Evolutionary conservation across 805 yeast genomes (phyloP).

Genomic region (Candida piceae): DNA sequence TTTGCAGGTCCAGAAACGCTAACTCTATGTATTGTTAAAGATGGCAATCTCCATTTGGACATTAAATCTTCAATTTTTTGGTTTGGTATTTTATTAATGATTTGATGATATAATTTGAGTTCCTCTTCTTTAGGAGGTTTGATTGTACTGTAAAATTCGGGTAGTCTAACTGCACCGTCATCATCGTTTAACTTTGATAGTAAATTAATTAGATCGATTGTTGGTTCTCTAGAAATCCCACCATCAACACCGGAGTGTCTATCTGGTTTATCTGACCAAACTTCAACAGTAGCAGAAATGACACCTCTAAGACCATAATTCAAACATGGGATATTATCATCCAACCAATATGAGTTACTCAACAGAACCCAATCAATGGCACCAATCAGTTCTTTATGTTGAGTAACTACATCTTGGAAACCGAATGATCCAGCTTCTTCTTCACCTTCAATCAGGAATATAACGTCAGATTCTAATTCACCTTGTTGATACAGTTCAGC

Average conservation of each 20-base stretch:
- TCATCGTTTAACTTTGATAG: constrained; percentile 59
- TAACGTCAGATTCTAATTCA: constrained; percentile 62
- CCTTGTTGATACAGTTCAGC: constrained; percentile 56
- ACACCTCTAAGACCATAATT: constrained; percentile 95
- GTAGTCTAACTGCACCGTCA: constrained; percentile 52
- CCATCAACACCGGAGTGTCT: constrained; percentile 97
- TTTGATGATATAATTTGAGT: constrained; percentile 53
- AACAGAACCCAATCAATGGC: constrained; percentile 83
- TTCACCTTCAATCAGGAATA: constrained; percentile 88
- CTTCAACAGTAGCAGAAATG: constrained; percentile 67
- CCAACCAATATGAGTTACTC: constrained; percentile 93
- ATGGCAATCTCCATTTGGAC: constrained; percentile 86
- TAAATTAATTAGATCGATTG: constrained; percentile 74
- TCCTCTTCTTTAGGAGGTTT: constrained; percentile 55
- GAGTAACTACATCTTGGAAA: constrained; percentile 60
- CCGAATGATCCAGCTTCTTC: constrained; percentile 93
- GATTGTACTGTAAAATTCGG: constrained; percentile 69
- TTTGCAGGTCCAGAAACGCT: constrained; percentile 88
- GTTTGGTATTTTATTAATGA: constrained; percentile 36
- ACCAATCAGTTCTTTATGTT: constrained; percentile 52
- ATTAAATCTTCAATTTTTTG: constrained; percentile 46
- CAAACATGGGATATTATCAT: constrained; percentile 81
- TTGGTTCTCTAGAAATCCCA: constrained; percentile 84
- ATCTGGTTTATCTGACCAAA: constrained; percentile 74
- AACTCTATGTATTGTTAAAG: constrained; percentile 79